phyloP scores from a whole-genome alignment of 306 rosid species.

The Prunus kanzakura region DNA sequence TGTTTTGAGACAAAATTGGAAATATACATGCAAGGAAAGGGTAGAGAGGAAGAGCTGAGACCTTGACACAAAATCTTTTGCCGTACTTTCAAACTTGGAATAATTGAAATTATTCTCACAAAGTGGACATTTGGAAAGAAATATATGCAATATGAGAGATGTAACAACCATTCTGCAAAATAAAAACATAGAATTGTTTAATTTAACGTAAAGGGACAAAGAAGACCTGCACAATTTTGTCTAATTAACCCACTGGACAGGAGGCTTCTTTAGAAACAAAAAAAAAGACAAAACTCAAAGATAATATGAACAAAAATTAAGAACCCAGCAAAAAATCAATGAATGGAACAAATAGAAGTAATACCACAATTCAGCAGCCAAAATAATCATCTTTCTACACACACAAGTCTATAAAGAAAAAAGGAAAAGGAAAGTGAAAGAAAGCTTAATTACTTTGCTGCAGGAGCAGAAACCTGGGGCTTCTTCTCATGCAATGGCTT shows the following conservation, averaged over 20 bases:
- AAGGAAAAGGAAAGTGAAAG: not conserved
- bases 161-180: conserved; percentile 16
- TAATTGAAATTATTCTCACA: not conserved
- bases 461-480: conserved; percentile 63
- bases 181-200: conserved; percentile 1
- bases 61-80: not conserved
- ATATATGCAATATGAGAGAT: conserved; percentile 7
- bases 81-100: conserved; percentile 7
- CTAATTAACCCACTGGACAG: not conserved
- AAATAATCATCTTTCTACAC: not conserved
- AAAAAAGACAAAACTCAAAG: not conserved
- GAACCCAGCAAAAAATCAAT: conserved; percentile 1
- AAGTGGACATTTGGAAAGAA: conserved; percentile 9
- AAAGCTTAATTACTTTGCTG: conserved; percentile 52
- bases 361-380: not conserved
- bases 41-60: not conserved
- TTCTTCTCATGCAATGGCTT: conserved; percentile 67
- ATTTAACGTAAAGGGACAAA: not conserved
- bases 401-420: not conserved
- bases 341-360: not conserved
- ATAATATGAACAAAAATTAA: not conserved
- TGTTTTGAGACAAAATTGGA: not conserved
- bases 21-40: not conserved
- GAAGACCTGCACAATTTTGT: not conserved
- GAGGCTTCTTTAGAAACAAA: not conserved